Evolutionary conservation across 371 early-diverging fungal genomes (phyloP).

Genomic region (Mucor irregularis): DNA sequence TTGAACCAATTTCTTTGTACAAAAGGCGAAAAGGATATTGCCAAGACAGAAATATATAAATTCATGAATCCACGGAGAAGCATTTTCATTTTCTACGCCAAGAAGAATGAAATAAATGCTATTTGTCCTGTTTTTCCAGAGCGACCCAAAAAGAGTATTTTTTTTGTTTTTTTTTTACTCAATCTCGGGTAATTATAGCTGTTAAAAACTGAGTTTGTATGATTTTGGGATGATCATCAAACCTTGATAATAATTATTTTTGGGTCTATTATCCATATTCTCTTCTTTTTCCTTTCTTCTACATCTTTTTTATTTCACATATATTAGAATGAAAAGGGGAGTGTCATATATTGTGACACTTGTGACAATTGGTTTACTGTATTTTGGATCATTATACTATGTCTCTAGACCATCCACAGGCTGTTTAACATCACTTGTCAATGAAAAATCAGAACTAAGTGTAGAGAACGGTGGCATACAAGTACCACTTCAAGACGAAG

Average conservation of each 20-base stretch:
- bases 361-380: constrained; percentile 5
- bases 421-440: constrained; percentile 4
- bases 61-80: too few species aligned
- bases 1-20: too few species aligned
- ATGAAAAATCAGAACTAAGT: constrained; percentile 4
- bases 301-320: neutral
- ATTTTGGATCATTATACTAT: constrained; percentile 22
- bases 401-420: constrained; percentile 9
- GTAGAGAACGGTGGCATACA: neutral
- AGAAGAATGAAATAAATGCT: too few species aligned
- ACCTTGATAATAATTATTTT: neutral
- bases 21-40: too few species aligned
- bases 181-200: constrained; percentile 10
- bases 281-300: neutral
- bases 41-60: too few species aligned
- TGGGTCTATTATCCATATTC: neutral
- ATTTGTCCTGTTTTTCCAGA: neutral
- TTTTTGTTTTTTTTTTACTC: neutral
- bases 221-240: too few species aligned
- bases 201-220: constrained; percentile 1
- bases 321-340: constrained; percentile 19
- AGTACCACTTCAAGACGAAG: neutral
- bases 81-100: too few species aligned
- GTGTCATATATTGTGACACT: constrained; percentile 16
- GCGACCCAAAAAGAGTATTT: neutral